Base-by-base conservation (phyloP, 257 asterid genomes). In the Solanum sitiens region DNA sequence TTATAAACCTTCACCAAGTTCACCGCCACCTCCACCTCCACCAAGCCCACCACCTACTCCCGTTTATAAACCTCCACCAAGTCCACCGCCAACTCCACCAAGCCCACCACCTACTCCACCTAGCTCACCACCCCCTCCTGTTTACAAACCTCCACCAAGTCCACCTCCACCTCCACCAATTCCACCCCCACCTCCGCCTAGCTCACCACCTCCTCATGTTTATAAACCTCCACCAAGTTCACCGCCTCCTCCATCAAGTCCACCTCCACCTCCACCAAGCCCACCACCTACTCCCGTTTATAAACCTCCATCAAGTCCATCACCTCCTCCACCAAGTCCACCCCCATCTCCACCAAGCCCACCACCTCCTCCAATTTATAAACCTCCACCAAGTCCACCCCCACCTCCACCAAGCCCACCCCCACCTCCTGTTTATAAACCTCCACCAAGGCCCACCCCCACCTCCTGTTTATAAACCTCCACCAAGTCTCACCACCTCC, bases 321-420 rank as follows among this genome's bases (percentile, higher is more conserved):
- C 33, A 0, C 72, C 33, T 2, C 9, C 21, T 27, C 11, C 75
- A 30, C 75, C 75, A 7, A 35, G 6, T 35, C 23, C 75, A 0
- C 1, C 75, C 5, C 40, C 42, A 7, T 40, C 76, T 70, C 76
- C 76, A 7, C 23, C 76, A 70, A 27, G 74, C 3, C 3, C 71
- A 4, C 33, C 71, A 0, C 33, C 72, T 0, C 0, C 32, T 2
- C 10, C 27, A 4, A 6, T 35, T 6, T 8, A 39, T 8, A 39
- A 39, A 3, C 7, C 32, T 8, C 67, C 67, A 21, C 61, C 59
- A 27, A 14, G 10, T 1, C 10, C 39, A 67, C 73, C 73, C 0
- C 35, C 73, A 0, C 0, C 47, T 21, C 20, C 53, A 4, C 61
- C 59, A 27, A 14, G 10, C 0, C 10, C 39, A 67, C 73, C 73